Conservation (phyloP, 192 early-diverging fungal species). For the Rhizophlyctis rosea region DNA sequence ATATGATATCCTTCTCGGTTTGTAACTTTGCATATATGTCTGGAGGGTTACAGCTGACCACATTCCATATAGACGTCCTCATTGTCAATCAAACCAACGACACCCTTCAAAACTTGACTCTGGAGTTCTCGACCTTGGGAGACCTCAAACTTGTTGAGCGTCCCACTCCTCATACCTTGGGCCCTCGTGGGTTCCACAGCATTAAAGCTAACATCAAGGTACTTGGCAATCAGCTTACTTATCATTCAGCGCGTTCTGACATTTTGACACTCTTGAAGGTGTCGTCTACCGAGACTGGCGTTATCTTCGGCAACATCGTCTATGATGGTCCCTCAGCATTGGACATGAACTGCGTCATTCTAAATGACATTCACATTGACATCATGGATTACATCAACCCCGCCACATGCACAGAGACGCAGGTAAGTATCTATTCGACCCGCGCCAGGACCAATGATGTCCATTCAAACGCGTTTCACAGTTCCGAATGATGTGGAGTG, state of each 20-base stretch:
- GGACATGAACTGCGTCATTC: conserved; percentile 88
- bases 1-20: conserved; percentile 91
- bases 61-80: conserved; percentile 72
- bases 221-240: not conserved
- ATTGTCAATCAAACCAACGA: conserved; percentile 95
- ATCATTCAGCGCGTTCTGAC: not conserved
- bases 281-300: conserved; percentile 96
- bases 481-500: conserved; percentile 98
- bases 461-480: conserved; percentile 29
- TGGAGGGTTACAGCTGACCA: conserved; percentile 10
- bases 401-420: conserved; percentile 81
- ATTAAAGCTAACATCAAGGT: conserved; percentile 97
- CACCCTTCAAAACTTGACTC: conserved; percentile 93
- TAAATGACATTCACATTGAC: conserved; percentile 98
- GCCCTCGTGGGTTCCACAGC: conserved; percentile 88
- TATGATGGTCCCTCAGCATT: conserved; percentile 93
- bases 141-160: conserved; percentile 96
- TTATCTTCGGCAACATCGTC: conserved; percentile 98
- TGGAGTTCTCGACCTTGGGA: conserved; percentile 98
- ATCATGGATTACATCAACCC: conserved; percentile 99
- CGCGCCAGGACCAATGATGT: too few relatives aligned
- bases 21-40: not conserved
- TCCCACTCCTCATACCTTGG: conserved; percentile 79
- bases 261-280: conserved; percentile 48
- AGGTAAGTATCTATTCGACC: conserved; percentile 45